These are phyloP conservation scores for Yamadazyma tumulicola DNA, from an alignment of 805 yeast species.

Conservation along the genomic window DNA sequence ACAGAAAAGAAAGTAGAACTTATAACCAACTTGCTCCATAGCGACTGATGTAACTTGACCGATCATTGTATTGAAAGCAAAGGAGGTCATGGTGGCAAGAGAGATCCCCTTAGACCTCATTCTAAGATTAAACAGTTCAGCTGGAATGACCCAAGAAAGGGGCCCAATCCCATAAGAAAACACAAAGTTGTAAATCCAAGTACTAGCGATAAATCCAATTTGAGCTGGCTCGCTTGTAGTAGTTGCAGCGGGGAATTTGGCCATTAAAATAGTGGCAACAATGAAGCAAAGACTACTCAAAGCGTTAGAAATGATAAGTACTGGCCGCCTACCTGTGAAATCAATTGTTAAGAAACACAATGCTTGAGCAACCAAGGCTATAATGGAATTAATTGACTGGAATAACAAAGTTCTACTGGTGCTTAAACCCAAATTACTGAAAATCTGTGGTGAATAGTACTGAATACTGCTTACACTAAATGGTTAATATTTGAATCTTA, in stretches of 20 bases:
- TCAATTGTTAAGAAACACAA: constrained; percentile 35
- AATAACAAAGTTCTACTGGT: constrained; percentile 21
- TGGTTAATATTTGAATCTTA: no score
- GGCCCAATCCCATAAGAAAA: constrained; percentile 32
- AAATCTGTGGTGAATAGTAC: constrained; percentile 32
- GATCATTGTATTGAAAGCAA: constrained; percentile 31
- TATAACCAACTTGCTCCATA: constrained; percentile 20
- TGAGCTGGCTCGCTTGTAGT: constrained; percentile 27
- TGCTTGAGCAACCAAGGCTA: constrained; percentile 30
- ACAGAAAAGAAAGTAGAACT: constrained; percentile 19
- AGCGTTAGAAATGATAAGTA: constrained; percentile 26
- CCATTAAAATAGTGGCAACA: constrained; percentile 19
- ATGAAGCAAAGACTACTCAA: constrained; percentile 29
- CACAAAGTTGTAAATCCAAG: constrained; percentile 28
- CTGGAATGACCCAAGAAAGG: constrained; percentile 38
- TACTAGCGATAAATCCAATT: constrained; percentile 30
- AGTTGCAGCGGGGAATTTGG: constrained; percentile 15
- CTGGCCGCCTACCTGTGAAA: constrained; percentile 36
- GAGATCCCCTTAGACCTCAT: constrained; percentile 38
- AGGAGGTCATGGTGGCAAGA: constrained; percentile 22
- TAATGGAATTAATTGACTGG: constrained; percentile 31
- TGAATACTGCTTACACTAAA: no score
- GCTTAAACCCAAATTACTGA: constrained; percentile 24
- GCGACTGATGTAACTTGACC: constrained; percentile 28
- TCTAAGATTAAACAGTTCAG: constrained; percentile 37